Evolutionary conservation across 2,329 filamentous ascomycete species (phyloP).

Genomic region (Cryoendolithus antarcticus): DNA sequence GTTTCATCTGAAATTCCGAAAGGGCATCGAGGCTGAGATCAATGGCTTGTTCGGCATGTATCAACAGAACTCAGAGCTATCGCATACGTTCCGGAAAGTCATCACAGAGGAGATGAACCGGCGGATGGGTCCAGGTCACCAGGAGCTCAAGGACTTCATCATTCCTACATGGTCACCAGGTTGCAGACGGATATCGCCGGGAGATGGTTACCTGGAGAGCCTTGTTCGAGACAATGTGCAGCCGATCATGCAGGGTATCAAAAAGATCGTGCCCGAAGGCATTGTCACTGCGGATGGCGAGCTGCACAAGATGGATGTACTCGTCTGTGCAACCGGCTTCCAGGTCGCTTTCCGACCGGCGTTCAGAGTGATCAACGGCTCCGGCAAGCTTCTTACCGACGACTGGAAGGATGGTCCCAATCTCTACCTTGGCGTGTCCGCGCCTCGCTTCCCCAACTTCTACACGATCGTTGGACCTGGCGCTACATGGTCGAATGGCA

Average conservation of each 20-base stretch:
- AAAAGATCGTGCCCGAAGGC: slow-evolving; percentile 25
- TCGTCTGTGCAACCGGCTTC: slow-evolving; percentile 34
- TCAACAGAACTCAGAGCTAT: slow-evolving; percentile 29
- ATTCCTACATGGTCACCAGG: slow-evolving; percentile 33
- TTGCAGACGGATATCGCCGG: slow-evolving; percentile 38
- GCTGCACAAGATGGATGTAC: slow-evolving; percentile 26
- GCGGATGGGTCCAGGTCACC: slow-evolving; percentile 26
- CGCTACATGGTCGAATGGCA: slow-evolving; percentile 30
- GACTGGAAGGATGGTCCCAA: slow-evolving; percentile 6
- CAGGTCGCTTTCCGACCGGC: slow-evolving; percentile 24
- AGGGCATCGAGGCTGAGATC: slow-evolving; percentile 32
- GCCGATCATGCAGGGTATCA: slow-evolving; percentile 28
- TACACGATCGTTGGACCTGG: slow-evolving; percentile 32
- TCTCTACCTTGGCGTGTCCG: slow-evolving; percentile 28
- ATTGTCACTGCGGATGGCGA: slow-evolving; percentile 27
- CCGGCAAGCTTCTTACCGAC: slow-evolving; percentile 22
- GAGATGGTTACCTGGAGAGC: slow-evolving; percentile 40
- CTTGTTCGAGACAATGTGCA: slow-evolving; percentile 34
- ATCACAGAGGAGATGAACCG: slow-evolving; percentile 34
- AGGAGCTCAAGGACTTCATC: slow-evolving; percentile 27
- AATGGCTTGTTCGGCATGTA: slow-evolving; percentile 34
- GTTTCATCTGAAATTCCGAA: slow-evolving; percentile 30
- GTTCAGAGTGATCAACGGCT: slow-evolving; percentile 23
- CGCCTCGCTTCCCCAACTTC: slow-evolving; percentile 15
- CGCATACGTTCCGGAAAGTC: slow-evolving; percentile 26